phyloP scores from a whole-genome alignment of 1,284 basidiomycete genomes.

The Bjerkandera adusta region DNA sequence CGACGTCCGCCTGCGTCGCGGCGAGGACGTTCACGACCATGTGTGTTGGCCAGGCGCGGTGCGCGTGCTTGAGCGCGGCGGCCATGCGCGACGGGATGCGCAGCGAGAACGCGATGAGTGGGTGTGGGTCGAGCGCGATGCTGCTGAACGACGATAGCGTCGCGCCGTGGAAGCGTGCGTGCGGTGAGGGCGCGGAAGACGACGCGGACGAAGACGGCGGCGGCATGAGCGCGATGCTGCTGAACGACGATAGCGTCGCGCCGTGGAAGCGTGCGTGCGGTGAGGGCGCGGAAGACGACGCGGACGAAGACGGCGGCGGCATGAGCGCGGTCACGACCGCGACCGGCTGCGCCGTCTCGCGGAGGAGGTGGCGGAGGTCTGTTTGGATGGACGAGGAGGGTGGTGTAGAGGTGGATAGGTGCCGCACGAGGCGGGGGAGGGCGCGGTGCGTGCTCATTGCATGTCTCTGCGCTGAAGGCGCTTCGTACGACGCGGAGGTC shows the following conservation, averaged over 20 bases:
- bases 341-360: slow-evolving; percentile 41
- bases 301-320: slow-evolving; percentile 19
- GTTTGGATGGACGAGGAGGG: too few species aligned
- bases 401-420: too few species aligned
- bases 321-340: slow-evolving; percentile 39
- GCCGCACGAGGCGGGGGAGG: too few species aligned
- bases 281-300: neutral
- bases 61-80: slow-evolving; percentile 43
- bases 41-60: slow-evolving; percentile 35
- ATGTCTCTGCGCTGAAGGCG: too few species aligned
- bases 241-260: slow-evolving; percentile 83
- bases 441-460: too few species aligned
- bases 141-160: slow-evolving; percentile 92
- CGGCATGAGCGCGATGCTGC: slow-evolving; percentile 88
- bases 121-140: slow-evolving; percentile 84
- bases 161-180: slow-evolving; percentile 70
- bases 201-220: slow-evolving; percentile 42
- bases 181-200: neutral
- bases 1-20: slow-evolving; percentile 52
- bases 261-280: neutral
- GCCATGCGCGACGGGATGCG: slow-evolving; percentile 89
- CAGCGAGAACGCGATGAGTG: slow-evolving; percentile 85
- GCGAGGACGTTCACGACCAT: slow-evolving; percentile 72
- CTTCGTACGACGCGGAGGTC: too few species aligned
- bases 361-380: slow-evolving; percentile 34